These are phyloP conservation scores for Achlya hypogyna DNA, from an alignment of 352 stramenopile species.

Conservation along the genomic window DNA sequence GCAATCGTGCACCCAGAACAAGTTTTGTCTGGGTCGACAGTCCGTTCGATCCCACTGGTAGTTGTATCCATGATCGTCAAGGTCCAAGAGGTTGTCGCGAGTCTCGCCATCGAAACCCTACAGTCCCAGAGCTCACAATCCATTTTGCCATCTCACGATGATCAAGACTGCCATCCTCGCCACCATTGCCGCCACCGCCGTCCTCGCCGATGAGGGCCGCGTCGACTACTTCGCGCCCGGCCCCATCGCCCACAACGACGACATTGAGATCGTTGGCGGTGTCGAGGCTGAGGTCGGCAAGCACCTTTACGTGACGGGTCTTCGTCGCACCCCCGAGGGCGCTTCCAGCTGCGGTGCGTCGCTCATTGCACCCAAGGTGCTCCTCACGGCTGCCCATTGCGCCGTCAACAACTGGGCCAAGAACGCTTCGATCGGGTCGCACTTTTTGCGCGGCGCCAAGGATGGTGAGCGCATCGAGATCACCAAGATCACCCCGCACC, in stretches of 20 bases:
- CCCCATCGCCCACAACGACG: neutral
- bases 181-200: neutral
- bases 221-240: slow-evolving; percentile 29
- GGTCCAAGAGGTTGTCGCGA: too few species aligned
- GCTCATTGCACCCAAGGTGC: slow-evolving; percentile 51
- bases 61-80: too few species aligned
- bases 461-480: slow-evolving; percentile 47
- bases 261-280: neutral
- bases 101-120: too few species aligned
- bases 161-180: neutral
- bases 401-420: slow-evolving; percentile 24
- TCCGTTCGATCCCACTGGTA: neutral
- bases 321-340: slow-evolving; percentile 28
- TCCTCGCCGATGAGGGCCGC: slow-evolving; percentile 21
- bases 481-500: slow-evolving; percentile 37
- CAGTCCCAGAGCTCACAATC: too few species aligned
- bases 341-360: slow-evolving; percentile 46
- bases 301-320: slow-evolving; percentile 34
- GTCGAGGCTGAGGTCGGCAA: slow-evolving; percentile 21
- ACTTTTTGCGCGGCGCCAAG: slow-evolving; percentile 34
- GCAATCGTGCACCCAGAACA: neutral
- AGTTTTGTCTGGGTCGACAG: neutral
- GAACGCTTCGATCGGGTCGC: slow-evolving; percentile 47
- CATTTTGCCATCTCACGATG: neutral
- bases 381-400: slow-evolving; percentile 59